Conservation (phyloP, 1,139 yeast species). For the Yamadazyma blattariae region DNA sequence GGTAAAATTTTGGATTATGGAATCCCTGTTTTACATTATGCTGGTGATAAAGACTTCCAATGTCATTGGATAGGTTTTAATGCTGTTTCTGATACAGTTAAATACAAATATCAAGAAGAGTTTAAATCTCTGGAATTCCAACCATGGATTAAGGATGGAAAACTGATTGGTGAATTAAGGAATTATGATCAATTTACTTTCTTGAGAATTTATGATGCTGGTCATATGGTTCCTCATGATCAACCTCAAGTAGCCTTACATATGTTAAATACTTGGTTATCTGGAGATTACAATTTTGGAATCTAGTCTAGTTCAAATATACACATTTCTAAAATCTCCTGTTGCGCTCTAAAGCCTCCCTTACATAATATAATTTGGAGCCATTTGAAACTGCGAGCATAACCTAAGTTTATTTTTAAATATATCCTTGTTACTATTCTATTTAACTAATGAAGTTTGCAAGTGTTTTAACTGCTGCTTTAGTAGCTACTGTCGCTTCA, state of each 20-base stretch:
- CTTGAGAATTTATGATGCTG: constrained; percentile 62
- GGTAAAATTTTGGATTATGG: constrained; percentile 54
- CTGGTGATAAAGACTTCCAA: constrained; percentile 39
- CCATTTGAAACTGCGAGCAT: no score
- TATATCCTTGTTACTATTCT: no score
- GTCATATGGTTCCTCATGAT: constrained; percentile 79
- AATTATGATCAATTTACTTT: constrained; percentile 54
- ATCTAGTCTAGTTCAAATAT: constrained; percentile 13
- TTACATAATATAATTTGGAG: no score
- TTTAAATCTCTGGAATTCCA: constrained; percentile 26
- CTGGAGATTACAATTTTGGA: constrained; percentile 8
- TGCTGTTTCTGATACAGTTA: constrained; percentile 31
- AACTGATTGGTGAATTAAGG: constrained; percentile 59
- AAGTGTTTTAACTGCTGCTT: no score
- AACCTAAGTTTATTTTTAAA: no score
- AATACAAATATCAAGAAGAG: constrained; percentile 24
- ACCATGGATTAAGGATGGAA: constrained; percentile 43
- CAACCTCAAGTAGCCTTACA: constrained; percentile 73
- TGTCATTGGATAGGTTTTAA: constrained; percentile 43
- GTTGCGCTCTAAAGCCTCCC: neutral
- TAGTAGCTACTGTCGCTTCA: no score
- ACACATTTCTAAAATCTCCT: neutral
- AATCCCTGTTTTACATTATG: constrained; percentile 36
- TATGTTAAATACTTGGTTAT: constrained; percentile 78
- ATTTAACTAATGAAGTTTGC: no score